Percentiles rank a stretch among this genome's conserved stretches.
These are phyloP conservation scores for Microbotryum saponariae DNA, from an alignment of 1,284 basidiomycete species.

Conservation along the genomic window DNA sequence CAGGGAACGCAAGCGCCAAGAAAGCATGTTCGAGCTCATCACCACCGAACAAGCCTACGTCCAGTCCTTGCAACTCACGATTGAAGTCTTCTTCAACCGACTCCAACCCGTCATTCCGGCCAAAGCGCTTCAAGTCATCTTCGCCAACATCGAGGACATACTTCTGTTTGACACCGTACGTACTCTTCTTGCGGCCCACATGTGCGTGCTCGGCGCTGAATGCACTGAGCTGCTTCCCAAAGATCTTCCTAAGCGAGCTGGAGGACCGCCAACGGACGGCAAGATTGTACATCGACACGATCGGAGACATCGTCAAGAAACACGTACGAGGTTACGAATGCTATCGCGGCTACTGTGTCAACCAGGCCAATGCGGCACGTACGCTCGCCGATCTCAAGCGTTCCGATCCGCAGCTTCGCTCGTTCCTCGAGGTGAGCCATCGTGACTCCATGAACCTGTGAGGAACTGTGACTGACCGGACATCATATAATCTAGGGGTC, in stretches of 20 bases:
- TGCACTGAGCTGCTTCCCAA: background rate
- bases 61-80: constrained; percentile 77
- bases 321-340: constrained; percentile 61
- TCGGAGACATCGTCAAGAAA: constrained; percentile 72
- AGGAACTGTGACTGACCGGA: background rate
- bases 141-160: constrained; percentile 88
- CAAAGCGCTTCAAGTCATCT: constrained; percentile 73
- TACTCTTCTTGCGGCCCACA: background rate
- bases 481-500: constrained; percentile 48
- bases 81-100: constrained; percentile 78
- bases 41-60: constrained; percentile 80
- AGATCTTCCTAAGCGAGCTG: constrained; percentile 73
- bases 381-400: constrained; percentile 67
- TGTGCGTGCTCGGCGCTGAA: constrained; percentile 18
- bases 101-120: constrained; percentile 65
- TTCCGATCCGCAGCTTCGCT: constrained; percentile 57
- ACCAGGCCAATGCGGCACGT: constrained; percentile 70
- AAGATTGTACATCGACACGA: constrained; percentile 75
- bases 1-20: constrained; percentile 73
- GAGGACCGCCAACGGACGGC: constrained; percentile 85
- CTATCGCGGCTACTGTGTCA: constrained; percentile 78
- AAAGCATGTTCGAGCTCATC: constrained; percentile 86
- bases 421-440: constrained; percentile 56
- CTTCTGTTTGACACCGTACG: constrained; percentile 73
- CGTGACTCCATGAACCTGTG: no score